Evolutionary conservation across 768 basidiomycete species (phyloP).

Genomic region (Neoboletus subvelutipes): DNA sequence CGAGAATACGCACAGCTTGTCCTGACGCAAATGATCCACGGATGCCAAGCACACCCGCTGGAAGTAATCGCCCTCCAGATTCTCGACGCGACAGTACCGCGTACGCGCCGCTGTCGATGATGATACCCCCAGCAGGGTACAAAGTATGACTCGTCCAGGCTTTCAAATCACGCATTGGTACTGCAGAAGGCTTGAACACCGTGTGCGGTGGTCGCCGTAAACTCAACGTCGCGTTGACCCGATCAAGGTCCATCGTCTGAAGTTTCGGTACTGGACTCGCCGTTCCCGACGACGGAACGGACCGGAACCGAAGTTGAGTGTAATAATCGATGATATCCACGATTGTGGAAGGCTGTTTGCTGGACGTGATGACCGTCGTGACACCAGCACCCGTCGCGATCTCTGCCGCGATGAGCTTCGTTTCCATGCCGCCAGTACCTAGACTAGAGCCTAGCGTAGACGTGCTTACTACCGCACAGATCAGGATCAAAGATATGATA

Average conservation of each 20-base stretch:
- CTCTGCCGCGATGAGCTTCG: slow-evolving; percentile 97
- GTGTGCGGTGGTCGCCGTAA: slow-evolving; percentile 76
- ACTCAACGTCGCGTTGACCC: slow-evolving; percentile 21
- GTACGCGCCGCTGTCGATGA: slow-evolving; percentile 89
- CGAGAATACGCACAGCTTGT: slow-evolving; percentile 86
- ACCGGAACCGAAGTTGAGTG: slow-evolving; percentile 39
- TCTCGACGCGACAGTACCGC: slow-evolving; percentile 79
- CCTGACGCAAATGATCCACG: slow-evolving; percentile 90
- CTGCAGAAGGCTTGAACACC: slow-evolving; percentile 70
- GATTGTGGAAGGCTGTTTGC: slow-evolving; percentile 73
- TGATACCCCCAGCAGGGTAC: slow-evolving; percentile 80
- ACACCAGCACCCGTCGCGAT: slow-evolving; percentile 96
- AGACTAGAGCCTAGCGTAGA: slow-evolving; percentile 88
- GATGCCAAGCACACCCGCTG: slow-evolving; percentile 86
- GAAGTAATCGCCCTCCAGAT: slow-evolving; percentile 88
- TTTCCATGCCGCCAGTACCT: slow-evolving; percentile 99
- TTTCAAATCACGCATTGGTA: slow-evolving; percentile 83
- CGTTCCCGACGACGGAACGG: slow-evolving; percentile 36
- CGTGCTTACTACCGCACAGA: slow-evolving; percentile 68
- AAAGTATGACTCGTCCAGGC: slow-evolving; percentile 98
- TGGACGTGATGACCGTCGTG: slow-evolving; percentile 86
- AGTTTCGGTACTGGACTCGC: slow-evolving; percentile 28
- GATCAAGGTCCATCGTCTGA: slow-evolving; percentile 25
- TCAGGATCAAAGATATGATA: not conserved
- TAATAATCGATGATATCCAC: slow-evolving; percentile 82